phyloP scores from a whole-genome alignment of 345 rosid species.

The Brassica rapa region DNA sequence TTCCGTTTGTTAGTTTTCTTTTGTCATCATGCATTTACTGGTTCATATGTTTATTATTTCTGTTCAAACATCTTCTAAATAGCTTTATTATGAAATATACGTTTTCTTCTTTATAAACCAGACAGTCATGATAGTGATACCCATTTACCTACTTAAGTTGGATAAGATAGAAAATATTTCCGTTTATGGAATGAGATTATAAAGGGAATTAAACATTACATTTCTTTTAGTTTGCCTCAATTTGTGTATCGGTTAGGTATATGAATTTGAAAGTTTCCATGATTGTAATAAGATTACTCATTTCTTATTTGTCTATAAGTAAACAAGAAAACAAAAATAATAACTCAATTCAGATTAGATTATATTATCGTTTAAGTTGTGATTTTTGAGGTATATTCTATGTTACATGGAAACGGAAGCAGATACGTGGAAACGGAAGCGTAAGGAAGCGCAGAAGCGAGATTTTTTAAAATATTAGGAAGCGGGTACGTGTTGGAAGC shows the following conservation, averaged over 20 bases:
- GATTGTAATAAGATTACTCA: background rate
- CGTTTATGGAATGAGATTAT: conserved; percentile 7
- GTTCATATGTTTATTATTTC: background rate
- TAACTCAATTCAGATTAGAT: background rate
- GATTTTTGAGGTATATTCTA: background rate
- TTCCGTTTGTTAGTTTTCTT: background rate
- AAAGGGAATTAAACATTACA: background rate
- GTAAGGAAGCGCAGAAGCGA: too few relatives aligned
- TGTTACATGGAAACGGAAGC: too few relatives aligned
- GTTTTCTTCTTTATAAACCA: conserved; percentile 8
- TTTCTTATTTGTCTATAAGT: background rate
- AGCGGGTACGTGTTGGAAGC: too few relatives aligned
- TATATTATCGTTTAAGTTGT: background rate
- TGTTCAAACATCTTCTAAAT: conserved; percentile 8
- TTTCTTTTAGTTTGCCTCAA: background rate
- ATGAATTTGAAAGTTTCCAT: background rate
- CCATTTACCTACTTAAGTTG: background rate
- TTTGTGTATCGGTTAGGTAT: background rate
- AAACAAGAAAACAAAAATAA: background rate
- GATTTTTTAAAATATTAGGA: too few relatives aligned
- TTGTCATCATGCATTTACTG: background rate
- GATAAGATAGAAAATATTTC: background rate
- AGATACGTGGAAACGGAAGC: too few relatives aligned
- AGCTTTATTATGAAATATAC: background rate
- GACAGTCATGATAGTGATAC: background rate